phyloP scores from a whole-genome alignment of 148 eudicot species.

The Linanthus parryae region DNA sequence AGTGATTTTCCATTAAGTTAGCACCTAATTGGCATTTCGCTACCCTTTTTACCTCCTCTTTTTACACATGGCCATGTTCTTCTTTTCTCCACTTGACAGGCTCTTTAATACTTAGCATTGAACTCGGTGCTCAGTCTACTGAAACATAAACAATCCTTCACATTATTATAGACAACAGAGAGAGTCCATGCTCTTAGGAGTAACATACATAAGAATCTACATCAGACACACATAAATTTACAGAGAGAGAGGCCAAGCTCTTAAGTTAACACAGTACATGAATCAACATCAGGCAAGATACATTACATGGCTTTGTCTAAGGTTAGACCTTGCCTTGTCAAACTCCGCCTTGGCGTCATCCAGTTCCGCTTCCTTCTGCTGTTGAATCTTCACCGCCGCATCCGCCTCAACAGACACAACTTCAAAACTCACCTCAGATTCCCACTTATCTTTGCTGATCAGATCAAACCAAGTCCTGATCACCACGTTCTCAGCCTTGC shows the following conservation, averaged over 20 bases:
- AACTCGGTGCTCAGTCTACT: no score
- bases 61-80: no score
- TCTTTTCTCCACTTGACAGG: no score
- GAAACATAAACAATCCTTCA: no score
- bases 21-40: no score
- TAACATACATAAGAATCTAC: background rate
- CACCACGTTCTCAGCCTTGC: slow-evolving; percentile 5
- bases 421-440: background rate
- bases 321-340: slow-evolving; percentile 16
- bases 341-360: slow-evolving; percentile 15
- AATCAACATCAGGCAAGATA: background rate
- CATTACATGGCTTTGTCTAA: background rate
- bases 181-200: no score
- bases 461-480: background rate
- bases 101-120: no score
- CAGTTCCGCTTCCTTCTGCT: slow-evolving; percentile 3
- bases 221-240: background rate
- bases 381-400: background rate
- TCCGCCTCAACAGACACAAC: slow-evolving; percentile 8
- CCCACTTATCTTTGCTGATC: slow-evolving; percentile 4
- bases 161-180: no score
- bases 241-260: background rate
- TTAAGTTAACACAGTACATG: background rate
- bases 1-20: no score
- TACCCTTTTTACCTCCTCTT: no score